Evolutionary conservation across 1,284 basidiomycete species (phyloP), one percentile per base, ranked within the genome.

Genomic region (Anthracocystis panici-leucophaei): DNA sequence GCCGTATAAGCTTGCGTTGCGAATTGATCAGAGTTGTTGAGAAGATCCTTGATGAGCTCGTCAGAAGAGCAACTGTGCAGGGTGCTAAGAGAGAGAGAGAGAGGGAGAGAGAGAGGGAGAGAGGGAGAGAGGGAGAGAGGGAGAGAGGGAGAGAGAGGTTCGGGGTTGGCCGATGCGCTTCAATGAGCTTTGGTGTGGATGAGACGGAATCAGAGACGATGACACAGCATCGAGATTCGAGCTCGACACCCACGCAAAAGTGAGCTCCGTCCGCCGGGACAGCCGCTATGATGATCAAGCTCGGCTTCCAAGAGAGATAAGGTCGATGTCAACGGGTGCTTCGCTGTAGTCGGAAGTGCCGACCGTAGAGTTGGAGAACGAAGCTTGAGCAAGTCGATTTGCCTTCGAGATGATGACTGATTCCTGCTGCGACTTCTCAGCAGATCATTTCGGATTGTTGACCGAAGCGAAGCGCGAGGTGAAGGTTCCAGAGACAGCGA

Each of bases 121-220:
- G 23, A n/a, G 52, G 25, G n/a, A n/a, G n/a, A n/a, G n/a, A n/a
- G n/a, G n/a, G n/a, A n/a, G n/a, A n/a, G n/a, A n/a, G n/a, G n/a
- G n/a, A n/a, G n/a, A n/a, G n/a, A n/a, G n/a, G n/a, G 14, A 54
- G 52, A 29, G 27, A 33, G 29, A 56, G 54, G 18, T 49, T 48
- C 60, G 60, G 57, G 59, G 42, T 33, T 58, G 27, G 40, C 56
- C 60, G 66, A 49, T 8, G 50, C 9, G 38, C 5, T 16, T 33
- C 7, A 10, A n/a, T 40, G 25, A 11, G 21, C 8, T 25, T 48
- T 29, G 44, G 49, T 49, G 48, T 53, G 58, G 59, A 56, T 62
- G 57, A 50, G 52, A 33, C 50, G 60, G 48, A 58, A 38, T 35
- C 50, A 45, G 55, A 31, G 45, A 58, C 46, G 16, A 27, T 16